Base-by-base conservation (phyloP, 2,329 filamentous ascomycete species). In the Ambrosiella cleistominuta region DNA sequence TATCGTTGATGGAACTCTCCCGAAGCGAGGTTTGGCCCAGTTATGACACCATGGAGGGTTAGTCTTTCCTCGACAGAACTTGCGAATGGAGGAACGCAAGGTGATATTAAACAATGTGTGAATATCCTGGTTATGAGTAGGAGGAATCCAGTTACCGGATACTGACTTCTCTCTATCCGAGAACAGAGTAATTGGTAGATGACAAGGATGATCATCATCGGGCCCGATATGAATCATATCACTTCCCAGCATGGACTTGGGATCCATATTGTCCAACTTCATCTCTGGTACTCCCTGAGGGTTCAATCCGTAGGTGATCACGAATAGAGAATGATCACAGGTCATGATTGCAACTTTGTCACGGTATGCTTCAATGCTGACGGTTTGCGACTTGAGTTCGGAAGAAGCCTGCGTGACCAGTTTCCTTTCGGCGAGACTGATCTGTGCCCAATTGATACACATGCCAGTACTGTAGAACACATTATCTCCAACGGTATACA, bases 381-480 rank as follows among this genome's bases (percentile, higher is more conserved):
- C 73, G 2, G 77, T 79, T 0, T 75, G 71, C 1, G 80, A 83
- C 38, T 74, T 72, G 3, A 84, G 67, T 12, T 72, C 66, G 59
- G 75, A 74, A 37, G 69, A 66, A 47, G 74, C 76, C 58, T 72
- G 67, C 4, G 69, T 66, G 57, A 69, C 74, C 49, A 84, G 70
- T 60, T 71, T 78, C 64, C 75, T 80, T 38, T 78, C 71, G 2
- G 62, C 63, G 1, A 71, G 61, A 57, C 82, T 75, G 2, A 83
- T 71, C 15, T 73, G 68, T 44, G 80, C 74, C 71, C 78, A 82
- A 55, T 78, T 72, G 1, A 89, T 65, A 1, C 65, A 71, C 12
- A 66, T 69, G 61, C 82, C 72, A 61, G 72, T 68, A 66, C 80
- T 77, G 68, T 77, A 74, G 62, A 85, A 74, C 53, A 85, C 67